A percentile compares a stretch with the other conserved stretches of the same genome.
These are phyloP conservation scores for Aurantiochytrium sp. DNA, from an alignment of 108 stramenopile species.

Conservation along the genomic window DNA sequence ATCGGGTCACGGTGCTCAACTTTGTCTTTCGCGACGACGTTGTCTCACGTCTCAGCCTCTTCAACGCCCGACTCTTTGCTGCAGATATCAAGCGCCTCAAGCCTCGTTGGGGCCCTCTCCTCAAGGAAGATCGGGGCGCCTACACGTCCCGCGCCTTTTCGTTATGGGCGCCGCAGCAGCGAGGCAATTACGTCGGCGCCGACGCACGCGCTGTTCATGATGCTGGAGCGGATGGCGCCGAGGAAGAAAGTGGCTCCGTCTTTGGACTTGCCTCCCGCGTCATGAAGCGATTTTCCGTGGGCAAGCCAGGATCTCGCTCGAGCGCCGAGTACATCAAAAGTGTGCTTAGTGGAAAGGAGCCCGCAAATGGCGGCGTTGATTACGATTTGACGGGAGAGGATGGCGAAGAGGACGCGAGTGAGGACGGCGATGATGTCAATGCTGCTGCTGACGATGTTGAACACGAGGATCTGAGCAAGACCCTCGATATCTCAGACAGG, in stretches of 20 bases:
- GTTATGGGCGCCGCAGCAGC: not conserved
- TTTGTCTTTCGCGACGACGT: constrained; percentile 85
- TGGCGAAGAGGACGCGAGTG: constrained; percentile 34
- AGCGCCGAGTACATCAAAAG: too few relatives aligned
- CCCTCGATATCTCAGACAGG: constrained; percentile 41
- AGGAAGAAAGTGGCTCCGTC: not conserved
- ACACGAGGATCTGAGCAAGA: constrained; percentile 61
- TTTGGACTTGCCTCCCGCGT: not conserved
- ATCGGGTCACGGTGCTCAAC: constrained; percentile 62
- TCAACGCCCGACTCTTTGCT: not conserved
- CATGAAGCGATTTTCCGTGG: not conserved
- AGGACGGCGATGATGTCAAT: constrained; percentile 20
- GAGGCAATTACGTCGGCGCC: constrained; percentile 24
- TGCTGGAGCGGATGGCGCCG: not conserved
- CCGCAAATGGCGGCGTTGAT: constrained; percentile 36
- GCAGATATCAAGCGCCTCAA: constrained; percentile 61
- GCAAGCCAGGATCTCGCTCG: not conserved
- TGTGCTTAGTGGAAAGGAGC: too few relatives aligned
- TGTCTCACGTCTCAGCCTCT: constrained; percentile 74
- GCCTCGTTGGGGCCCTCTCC: constrained; percentile 68
- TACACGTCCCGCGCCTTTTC: not conserved
- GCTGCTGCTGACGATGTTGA: constrained; percentile 60
- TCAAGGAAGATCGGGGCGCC: constrained; percentile 70
- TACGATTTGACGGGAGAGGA: constrained; percentile 61
- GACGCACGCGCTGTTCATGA: not conserved